Percentiles rank a stretch among this genome's conserved stretches.
These are phyloP conservation scores for Xylaria arbuscula DNA, from an alignment of 2,329 filamentous ascomycete species.

Conservation along the genomic window DNA sequence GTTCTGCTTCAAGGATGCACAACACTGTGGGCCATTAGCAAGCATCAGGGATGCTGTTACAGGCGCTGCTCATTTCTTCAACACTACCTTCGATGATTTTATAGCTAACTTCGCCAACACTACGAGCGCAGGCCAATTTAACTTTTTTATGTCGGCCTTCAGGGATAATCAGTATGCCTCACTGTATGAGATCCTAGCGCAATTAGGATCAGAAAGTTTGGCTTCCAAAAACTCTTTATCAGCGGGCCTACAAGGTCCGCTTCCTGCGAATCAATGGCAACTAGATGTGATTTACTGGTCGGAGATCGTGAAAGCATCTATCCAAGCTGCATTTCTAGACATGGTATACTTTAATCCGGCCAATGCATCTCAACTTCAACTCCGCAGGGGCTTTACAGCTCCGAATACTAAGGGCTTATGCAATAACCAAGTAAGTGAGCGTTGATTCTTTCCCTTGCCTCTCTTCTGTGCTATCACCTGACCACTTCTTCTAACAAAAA, in stretches of 20 bases:
- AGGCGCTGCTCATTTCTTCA: slow-evolving; percentile 13
- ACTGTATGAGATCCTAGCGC: not conserved
- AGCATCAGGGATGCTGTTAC: slow-evolving; percentile 1
- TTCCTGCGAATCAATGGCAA: slow-evolving; percentile 32
- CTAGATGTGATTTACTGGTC: slow-evolving; percentile 24
- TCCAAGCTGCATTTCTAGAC: slow-evolving; percentile 7
- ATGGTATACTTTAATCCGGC: not conserved
- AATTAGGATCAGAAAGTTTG: slow-evolving; percentile 21
- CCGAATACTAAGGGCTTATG: not conserved
- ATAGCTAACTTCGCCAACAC: not conserved
- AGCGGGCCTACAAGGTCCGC: slow-evolving; percentile 7
- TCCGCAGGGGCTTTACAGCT: not conserved
- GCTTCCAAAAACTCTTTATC: slow-evolving; percentile 9
- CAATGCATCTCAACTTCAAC: not conserved
- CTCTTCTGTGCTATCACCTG: not conserved
- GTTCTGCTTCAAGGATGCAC: slow-evolving; percentile 22
- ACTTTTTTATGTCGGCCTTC: not conserved
- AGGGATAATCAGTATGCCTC: not conserved
- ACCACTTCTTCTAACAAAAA: not conserved
- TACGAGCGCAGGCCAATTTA: not conserved
- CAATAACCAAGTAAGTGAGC: slow-evolving; percentile 3
- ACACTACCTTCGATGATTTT: not conserved
- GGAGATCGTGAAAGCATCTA: slow-evolving; percentile 10
- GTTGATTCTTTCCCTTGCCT: not conserved
- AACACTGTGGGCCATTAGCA: slow-evolving; percentile 20